Percentiles rank a stretch among this genome's conserved stretches.
Evolutionary conservation across 768 basidiomycete species (phyloP).

Genomic region (Leccinum subgranulosum): DNA sequence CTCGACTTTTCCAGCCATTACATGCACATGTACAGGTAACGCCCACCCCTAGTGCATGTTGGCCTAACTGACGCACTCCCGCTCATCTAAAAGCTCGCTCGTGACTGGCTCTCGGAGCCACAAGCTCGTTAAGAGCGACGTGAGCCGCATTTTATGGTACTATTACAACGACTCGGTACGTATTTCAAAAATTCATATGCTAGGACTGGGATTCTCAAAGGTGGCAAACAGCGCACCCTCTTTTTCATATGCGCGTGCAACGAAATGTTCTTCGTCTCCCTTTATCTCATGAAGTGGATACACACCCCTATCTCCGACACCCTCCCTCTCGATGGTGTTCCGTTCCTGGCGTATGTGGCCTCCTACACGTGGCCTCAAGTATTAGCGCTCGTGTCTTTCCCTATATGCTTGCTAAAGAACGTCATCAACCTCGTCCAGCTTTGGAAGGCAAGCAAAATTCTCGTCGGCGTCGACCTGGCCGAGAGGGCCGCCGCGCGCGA

Average conservation of each 20-base stretch:
- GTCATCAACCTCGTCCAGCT: conserved; percentile 93
- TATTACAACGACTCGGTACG: conserved; percentile 94
- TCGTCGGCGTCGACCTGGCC: conserved; percentile 90
- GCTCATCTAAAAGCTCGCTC: conserved; percentile 62
- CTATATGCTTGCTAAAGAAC: conserved; percentile 80
- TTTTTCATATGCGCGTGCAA: conserved; percentile 94
- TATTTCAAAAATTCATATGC: conserved; percentile 12
- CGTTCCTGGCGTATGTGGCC: conserved; percentile 18
- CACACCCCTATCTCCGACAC: conserved; percentile 55
- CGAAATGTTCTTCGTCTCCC: conserved; percentile 91
- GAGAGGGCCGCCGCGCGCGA: conserved; percentile 70
- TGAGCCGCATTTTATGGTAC: conserved; percentile 84
- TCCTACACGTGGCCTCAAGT: conserved; percentile 73
- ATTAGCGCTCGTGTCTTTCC: conserved; percentile 59
- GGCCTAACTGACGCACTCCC: conserved; percentile 4
- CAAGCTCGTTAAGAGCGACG: conserved; percentile 89
- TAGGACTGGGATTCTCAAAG: background rate
- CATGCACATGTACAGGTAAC: conserved; percentile 99
- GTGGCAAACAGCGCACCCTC: conserved; percentile 59
- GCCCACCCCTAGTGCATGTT: too few relatives aligned
- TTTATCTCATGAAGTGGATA: conserved; percentile 91
- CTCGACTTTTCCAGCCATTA: conserved; percentile 98
- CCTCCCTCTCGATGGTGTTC: conserved; percentile 14
- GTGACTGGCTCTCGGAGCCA: conserved; percentile 91
- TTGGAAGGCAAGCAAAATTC: conserved; percentile 95